Base-by-base conservation (phyloP, 176 grass and related monocot genomes). In the Pharus latifolius region DNA sequence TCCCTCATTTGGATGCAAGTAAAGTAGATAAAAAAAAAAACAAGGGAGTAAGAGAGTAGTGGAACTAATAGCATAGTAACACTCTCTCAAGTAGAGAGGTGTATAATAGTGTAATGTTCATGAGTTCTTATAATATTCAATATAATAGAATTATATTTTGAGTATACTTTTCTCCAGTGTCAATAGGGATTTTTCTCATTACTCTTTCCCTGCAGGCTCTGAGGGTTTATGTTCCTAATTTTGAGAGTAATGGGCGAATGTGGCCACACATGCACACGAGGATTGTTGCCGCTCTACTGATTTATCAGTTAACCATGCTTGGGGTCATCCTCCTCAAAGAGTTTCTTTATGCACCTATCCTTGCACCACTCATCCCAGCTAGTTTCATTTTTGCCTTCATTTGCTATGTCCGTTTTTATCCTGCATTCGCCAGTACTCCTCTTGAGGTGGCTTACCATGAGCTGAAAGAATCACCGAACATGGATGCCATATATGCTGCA, bases 241-340 rank as follows among this genome's bases (percentile, higher is more conserved):
- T 76, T 0, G 96, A 99, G 84, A 91, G 96, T 82, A 82, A 91
- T 0, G 96, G 96, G 1, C 79, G 87, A 67, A 95, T 95, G 90
- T 99, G 96, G 96, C 90, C 96, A 23, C 96, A 99, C 87, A 88
- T 99, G 64, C 89, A 99, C 63, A 75, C 60, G 0, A 81, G 96
- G 46, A 84, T 99, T 49, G 17, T 95, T 11, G 68, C 76, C 10
- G 53, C 87, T 65, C 80, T 99, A 18, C 34, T 95, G 23, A 46
- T 99, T 44, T 99, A 94, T 60, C 96, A 99, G 72, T 26, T 10
- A 22, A 91, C 96, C 63, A 99, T 99, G 96, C 3, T 99, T 18
- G 96, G 96, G 28, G 70, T 73, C 65, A 79, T 99, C n/a, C 1
- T 0, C 19, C 27, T 91, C 42, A 94, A 88, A 13, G 0, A 50